Percentiles rank a stretch among this genome's conserved stretches.
Conservation (phyloP, 83 land plant genomes). For the Diphasiastrum complanatum region DNA sequence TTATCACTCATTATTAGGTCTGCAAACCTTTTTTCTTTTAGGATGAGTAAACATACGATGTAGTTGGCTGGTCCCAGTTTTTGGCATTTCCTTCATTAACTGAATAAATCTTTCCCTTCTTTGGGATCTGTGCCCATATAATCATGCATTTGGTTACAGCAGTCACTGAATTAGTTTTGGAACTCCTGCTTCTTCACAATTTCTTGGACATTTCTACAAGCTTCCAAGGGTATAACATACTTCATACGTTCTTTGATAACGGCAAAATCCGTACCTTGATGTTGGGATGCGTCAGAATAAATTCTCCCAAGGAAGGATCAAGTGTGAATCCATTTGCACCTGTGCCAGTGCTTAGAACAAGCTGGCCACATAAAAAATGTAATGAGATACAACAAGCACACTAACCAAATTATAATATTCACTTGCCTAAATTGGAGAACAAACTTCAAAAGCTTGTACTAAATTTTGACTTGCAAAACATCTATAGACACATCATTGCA, state of each 20-base stretch:
- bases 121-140: slow-evolving; percentile 59
- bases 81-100: slow-evolving; percentile 99
- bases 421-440: background rate
- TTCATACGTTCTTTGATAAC: background rate
- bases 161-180: no score
- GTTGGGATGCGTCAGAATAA: slow-evolving; percentile 88
- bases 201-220: background rate
- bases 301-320: slow-evolving; percentile 98
- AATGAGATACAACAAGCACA: background rate
- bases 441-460: background rate
- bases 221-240: background rate
- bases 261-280: slow-evolving; percentile 53
- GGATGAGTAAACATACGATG: slow-evolving; percentile 36
- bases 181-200: background rate
- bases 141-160: background rate
- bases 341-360: slow-evolving; percentile 80
- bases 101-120: slow-evolving; percentile 96
- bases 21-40: no score
- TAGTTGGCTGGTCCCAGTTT: slow-evolving; percentile 94
- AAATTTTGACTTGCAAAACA: background rate
- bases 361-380: slow-evolving; percentile 39
- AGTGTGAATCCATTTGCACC: slow-evolving; percentile 98
- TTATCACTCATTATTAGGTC: no score
- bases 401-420: no score
- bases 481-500: background rate